Conservation (phyloP, 1,284 basidiomycete species). For the Schizopora paradoxa region DNA sequence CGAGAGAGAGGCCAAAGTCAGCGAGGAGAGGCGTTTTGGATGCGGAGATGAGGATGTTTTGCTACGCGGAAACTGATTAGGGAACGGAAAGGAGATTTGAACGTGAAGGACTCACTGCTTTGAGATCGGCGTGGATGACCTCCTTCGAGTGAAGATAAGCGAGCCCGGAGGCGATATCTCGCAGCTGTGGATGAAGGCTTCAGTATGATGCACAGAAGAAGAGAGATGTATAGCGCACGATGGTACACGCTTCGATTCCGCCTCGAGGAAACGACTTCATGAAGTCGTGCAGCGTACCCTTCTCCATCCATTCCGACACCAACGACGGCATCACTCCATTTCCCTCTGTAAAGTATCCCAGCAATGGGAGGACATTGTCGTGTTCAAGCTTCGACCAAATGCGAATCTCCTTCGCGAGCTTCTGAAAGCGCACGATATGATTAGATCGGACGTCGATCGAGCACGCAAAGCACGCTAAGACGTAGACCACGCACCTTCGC, state of each 20-base stretch:
- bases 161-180: conserved; percentile 4
- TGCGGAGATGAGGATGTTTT: conserved; percentile 7
- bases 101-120: neutral
- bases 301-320: conserved; percentile 9
- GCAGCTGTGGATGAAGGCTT: neutral
- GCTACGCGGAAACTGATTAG: neutral
- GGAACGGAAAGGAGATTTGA: neutral
- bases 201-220: neutral
- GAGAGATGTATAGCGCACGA: neutral
- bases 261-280: neutral
- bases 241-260: neutral
- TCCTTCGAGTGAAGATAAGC: conserved; percentile 4
- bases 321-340: conserved; percentile 3
- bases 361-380: conserved; percentile 6
- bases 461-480: neutral
- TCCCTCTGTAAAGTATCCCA: conserved; percentile 1
- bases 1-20: conserved; percentile 6
- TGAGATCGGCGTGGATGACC: conserved; percentile 6
- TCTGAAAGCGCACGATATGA: neutral
- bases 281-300: conserved; percentile 5
- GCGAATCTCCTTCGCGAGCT: conserved; percentile 1
- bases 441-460: neutral
- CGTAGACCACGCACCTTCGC: neutral
- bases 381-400: conserved; percentile 8
- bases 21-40: conserved; percentile 2